These are phyloP conservation scores for Alloascoidea hylecoeti DNA, from an alignment of 805 yeast genomes.

Conservation along the genomic window DNA sequence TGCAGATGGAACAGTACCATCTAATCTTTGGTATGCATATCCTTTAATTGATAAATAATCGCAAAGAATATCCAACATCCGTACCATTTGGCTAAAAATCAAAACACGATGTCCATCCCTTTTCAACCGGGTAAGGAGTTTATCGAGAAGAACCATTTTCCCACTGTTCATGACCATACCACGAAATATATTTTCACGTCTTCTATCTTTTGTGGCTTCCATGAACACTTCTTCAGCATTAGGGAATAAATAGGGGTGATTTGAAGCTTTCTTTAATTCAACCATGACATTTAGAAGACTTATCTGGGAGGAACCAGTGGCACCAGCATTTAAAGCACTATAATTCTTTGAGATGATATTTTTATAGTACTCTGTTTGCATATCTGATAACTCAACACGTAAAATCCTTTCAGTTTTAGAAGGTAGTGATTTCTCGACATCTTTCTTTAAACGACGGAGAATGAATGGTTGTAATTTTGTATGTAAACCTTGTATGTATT, in stretches of 20 bases:
- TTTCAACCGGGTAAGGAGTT: conserved; percentile 65
- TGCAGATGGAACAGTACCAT: conserved; percentile 92
- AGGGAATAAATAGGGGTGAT: conserved; percentile 92
- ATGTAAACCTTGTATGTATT: conserved; percentile 77
- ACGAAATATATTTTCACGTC: conserved; percentile 65
- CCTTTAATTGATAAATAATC: conserved; percentile 87
- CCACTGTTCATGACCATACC: conserved; percentile 98
- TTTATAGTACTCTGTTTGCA: conserved; percentile 90
- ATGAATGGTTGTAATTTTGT: conserved; percentile 81
- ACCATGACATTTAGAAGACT: conserved; percentile 86
- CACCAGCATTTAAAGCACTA: conserved; percentile 78
- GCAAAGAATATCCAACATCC: conserved; percentile 89
- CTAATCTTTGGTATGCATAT: conserved; percentile 78
- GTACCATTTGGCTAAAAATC: conserved; percentile 94
- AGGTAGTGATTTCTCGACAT: conserved; percentile 93
- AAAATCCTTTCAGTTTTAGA: conserved; percentile 91
- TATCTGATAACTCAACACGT: conserved; percentile 87
- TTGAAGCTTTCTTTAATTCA: conserved; percentile 91
- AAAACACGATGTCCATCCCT: conserved; percentile 95
- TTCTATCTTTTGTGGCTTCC: conserved; percentile 39
- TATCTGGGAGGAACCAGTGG: conserved; percentile 61
- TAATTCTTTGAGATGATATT: conserved; percentile 89
- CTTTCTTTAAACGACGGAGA: conserved; percentile 85
- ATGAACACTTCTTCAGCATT: conserved; percentile 78
- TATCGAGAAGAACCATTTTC: conserved; percentile 92